Conservation (phyloP, 805 yeast species). For the Candida silvicultrix region DNA sequence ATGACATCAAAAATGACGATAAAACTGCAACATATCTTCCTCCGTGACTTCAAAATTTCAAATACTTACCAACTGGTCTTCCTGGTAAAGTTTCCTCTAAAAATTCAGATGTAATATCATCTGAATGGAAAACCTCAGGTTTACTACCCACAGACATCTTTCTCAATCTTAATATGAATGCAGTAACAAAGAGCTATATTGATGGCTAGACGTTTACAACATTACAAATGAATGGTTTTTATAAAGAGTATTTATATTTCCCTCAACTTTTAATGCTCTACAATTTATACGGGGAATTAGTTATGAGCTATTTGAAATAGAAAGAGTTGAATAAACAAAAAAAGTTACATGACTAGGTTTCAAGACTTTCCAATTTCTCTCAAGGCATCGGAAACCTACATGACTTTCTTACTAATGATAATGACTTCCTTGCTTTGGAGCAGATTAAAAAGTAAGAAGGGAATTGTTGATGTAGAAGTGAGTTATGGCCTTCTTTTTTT, state of each 20-base stretch:
- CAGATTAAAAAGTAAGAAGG: too few relatives aligned
- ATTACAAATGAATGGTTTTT: not conserved
- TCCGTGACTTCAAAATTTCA: too few relatives aligned
- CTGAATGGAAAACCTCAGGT: slow-evolving; percentile 25
- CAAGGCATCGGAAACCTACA: too few relatives aligned
- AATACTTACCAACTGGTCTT: slow-evolving; percentile 23
- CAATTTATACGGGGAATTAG: too few relatives aligned
- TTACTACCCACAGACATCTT: slow-evolving; percentile 22
- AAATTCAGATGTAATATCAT: slow-evolving; percentile 23
- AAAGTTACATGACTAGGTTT: too few relatives aligned
- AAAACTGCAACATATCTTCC: not conserved
- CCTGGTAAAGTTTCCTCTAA: slow-evolving; percentile 17
- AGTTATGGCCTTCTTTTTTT: too few relatives aligned
- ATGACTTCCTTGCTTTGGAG: too few relatives aligned
- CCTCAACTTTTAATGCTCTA: not conserved
- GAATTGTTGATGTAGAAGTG: too few relatives aligned
- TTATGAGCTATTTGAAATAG: too few relatives aligned
- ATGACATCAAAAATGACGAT: not conserved
- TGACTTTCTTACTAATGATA: too few relatives aligned
- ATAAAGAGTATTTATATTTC: not conserved
- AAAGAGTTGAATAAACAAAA: not conserved
- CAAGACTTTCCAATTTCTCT: too few relatives aligned
- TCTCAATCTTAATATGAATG: not conserved
- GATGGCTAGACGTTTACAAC: not conserved
- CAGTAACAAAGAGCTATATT: too few relatives aligned